phyloP scores from a whole-genome alignment of 257 asterid genomes.

The Leptodermis oblonga region DNA sequence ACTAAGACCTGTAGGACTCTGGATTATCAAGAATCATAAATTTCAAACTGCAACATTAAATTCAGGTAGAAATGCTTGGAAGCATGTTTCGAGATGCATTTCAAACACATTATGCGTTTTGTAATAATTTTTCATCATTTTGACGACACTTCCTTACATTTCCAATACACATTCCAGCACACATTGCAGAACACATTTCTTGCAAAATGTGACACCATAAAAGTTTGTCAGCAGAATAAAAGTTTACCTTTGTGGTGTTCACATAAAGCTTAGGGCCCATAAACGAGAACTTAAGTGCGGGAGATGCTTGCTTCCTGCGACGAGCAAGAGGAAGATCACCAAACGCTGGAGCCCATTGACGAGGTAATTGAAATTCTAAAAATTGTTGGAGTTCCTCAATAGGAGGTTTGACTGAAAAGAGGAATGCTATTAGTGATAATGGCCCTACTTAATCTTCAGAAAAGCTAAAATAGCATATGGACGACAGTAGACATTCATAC shows the following conservation, averaged over 20 bases:
- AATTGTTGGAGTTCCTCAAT: conserved; percentile 85
- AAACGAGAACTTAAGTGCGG: conserved; percentile 72
- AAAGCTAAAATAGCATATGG: conserved; percentile 4
- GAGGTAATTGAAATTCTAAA: conserved; percentile 81
- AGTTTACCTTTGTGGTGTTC: conserved; percentile 70
- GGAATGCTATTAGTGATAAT: conserved; percentile 17
- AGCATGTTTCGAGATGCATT: too few species aligned
- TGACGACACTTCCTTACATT: too few species aligned
- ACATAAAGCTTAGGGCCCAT: conserved; percentile 93
- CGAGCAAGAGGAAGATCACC: conserved; percentile 82
- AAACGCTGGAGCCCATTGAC: conserved; percentile 95
- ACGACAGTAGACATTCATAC: not conserved
- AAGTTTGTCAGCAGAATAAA: not conserved
- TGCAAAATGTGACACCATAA: too few species aligned
- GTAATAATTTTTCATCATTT: too few species aligned
- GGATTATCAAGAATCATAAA: not conserved
- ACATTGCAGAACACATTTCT: too few species aligned
- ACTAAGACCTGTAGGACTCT: not conserved
- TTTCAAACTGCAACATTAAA: conserved; percentile 6
- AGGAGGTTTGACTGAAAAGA: conserved; percentile 77
- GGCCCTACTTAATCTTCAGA: not conserved
- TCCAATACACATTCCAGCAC: too few species aligned
- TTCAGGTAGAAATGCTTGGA: not conserved
- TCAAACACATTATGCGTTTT: too few species aligned
- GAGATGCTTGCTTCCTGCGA: conserved; percentile 65